Evolutionary conservation across 768 basidiomycete species (phyloP).

Genomic region (Lactifluus echinatus): DNA sequence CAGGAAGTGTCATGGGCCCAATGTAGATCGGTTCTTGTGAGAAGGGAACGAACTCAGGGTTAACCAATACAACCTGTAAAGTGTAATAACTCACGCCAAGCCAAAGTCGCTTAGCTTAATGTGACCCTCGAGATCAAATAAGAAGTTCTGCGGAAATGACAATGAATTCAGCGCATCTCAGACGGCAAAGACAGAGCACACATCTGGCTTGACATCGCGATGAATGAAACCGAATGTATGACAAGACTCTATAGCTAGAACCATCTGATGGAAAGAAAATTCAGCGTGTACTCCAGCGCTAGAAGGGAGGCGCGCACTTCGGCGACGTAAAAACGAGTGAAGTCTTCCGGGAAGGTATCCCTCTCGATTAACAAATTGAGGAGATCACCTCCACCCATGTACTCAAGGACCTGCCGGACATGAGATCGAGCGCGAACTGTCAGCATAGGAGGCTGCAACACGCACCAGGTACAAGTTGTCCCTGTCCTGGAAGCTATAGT

Average conservation of each 20-base stretch:
- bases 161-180: background rate
- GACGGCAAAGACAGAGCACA: conserved; percentile 30
- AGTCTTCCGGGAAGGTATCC: conserved; percentile 85
- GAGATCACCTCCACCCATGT: conserved; percentile 95
- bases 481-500: conserved; percentile 92
- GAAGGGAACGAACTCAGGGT: background rate
- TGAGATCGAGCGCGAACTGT: conserved; percentile 40
- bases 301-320: conserved; percentile 47
- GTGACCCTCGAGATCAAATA: conserved; percentile 90
- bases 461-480: conserved; percentile 91
- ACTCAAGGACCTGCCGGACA: conserved; percentile 70
- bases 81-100: conserved; percentile 61
- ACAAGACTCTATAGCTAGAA: conserved; percentile 87
- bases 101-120: conserved; percentile 95
- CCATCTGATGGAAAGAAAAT: conserved; percentile 51
- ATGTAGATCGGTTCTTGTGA: conserved; percentile 74
- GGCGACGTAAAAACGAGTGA: conserved; percentile 88
- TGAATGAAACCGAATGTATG: conserved; percentile 96
- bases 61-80: background rate
- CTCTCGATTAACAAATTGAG: conserved; percentile 91
- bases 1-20: conserved; percentile 97
- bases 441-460: conserved; percentile 22
- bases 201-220: conserved; percentile 94
- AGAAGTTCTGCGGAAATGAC: conserved; percentile 66
- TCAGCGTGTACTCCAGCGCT: conserved; percentile 1